phyloP scores from a whole-genome alignment of 805 yeast species.

The Ascoidea rubescens region DNA sequence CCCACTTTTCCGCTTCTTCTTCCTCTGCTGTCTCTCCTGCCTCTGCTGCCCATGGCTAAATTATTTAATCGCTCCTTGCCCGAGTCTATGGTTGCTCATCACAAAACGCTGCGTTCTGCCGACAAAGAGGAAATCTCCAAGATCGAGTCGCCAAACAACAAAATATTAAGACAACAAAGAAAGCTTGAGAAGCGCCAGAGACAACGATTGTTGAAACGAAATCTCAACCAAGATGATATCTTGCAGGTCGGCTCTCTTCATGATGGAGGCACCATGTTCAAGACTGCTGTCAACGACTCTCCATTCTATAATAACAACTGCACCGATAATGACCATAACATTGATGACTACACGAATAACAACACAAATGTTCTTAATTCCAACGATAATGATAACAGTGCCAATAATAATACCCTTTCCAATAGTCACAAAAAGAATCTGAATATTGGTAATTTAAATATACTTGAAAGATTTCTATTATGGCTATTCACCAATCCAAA shows the following conservation, averaged over 20 bases:
- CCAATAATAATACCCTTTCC: too few relatives aligned
- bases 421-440: not conserved
- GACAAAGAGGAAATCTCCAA: too few relatives aligned
- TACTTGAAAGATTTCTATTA: not conserved
- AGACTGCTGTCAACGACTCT: not conserved
- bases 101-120: too few relatives aligned
- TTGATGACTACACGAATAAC: too few relatives aligned
- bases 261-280: not conserved
- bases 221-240: not conserved
- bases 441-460: not conserved
- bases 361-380: not conserved
- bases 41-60: too few relatives aligned
- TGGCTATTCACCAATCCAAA: not conserved
- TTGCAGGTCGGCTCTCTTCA: not conserved
- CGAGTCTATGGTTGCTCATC: too few relatives aligned
- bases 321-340: not conserved
- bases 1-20: too few relatives aligned
- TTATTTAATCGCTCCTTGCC: too few relatives aligned
- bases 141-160: too few relatives aligned
- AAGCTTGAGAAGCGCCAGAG: too few relatives aligned
- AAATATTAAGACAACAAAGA: too few relatives aligned
- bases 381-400: not conserved
- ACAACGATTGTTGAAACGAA: not conserved
- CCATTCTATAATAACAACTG: not conserved
- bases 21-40: too few relatives aligned